These are phyloP conservation scores for Ambrosia artemisiifolia DNA, from an alignment of 129 eudicot species.

Conservation along the genomic window DNA sequence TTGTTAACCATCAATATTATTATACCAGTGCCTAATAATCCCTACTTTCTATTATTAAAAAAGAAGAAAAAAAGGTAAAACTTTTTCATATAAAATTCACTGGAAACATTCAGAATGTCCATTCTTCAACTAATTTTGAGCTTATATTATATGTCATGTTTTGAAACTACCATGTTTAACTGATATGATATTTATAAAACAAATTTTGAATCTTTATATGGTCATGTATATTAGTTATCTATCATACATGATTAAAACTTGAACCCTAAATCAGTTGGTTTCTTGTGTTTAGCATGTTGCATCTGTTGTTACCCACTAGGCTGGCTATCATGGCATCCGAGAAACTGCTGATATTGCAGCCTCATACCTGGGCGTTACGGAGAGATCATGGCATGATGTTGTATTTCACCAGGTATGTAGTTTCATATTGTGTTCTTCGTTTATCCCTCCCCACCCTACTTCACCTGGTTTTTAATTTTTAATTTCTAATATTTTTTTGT, in stretches of 20 bases:
- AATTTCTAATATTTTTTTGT: too few relatives aligned
- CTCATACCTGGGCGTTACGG: constrained; percentile 88
- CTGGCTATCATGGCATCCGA: constrained; percentile 96
- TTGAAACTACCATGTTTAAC: neutral
- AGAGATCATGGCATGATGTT: constrained; percentile 96
- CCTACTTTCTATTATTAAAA: constrained; percentile 1
- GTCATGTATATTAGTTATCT: neutral
- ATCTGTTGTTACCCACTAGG: constrained; percentile 40
- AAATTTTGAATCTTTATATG: neutral
- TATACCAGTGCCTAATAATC: constrained; percentile 18
- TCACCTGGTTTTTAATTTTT: neutral
- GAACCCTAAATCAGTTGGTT: constrained; percentile 9
- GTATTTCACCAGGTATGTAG: constrained; percentile 64
- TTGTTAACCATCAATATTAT: too few relatives aligned
- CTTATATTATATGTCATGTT: constrained; percentile 2
- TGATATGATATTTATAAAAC: neutral
- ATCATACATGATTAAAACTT: neutral
- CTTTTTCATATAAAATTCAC: neutral
- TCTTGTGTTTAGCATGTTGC: constrained; percentile 22
- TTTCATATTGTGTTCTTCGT: neutral
- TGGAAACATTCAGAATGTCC: constrained; percentile 7
- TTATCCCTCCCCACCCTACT: neutral
- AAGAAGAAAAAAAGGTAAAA: too few relatives aligned
- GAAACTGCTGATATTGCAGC: constrained; percentile 77
- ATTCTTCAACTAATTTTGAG: neutral